Conservation (phyloP, 139 green algal species). For the Micromonas pusilla region DNA sequence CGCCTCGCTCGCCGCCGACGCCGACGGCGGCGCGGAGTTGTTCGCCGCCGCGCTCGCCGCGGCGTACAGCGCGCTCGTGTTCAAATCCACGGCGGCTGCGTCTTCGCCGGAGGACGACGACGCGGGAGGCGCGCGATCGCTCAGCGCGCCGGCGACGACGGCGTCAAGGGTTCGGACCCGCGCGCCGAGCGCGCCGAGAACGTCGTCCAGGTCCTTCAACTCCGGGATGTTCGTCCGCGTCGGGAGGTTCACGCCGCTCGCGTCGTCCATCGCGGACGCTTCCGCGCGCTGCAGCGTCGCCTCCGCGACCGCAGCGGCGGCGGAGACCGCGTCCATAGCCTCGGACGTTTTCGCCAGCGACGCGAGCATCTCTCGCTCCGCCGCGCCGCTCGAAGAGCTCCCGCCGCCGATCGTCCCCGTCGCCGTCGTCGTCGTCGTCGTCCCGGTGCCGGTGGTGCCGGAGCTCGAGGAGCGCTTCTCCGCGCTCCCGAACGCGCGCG, state of each 20-base stretch:
- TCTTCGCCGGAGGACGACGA: no score
- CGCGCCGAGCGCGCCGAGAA: neutral
- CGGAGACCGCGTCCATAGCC: neutral
- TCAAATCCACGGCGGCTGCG: neutral
- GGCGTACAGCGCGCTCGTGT: neutral
- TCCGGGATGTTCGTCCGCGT: neutral
- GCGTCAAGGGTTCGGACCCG: neutral
- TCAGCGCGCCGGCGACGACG: neutral
- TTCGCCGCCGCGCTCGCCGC: no score
- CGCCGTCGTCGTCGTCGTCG: neutral
- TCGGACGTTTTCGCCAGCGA: neutral
- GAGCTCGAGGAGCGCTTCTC: neutral
- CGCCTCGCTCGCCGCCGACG: no score
- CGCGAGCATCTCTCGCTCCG: neutral
- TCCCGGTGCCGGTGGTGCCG: no score
- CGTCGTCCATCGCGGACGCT: neutral
- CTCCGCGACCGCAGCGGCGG: neutral
- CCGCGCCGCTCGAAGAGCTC: neutral
- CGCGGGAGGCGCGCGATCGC: no score
- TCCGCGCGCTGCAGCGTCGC: neutral
- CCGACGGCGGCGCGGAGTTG: neutral
- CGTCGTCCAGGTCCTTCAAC: neutral
- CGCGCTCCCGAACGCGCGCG: no score
- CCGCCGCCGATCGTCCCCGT: neutral
- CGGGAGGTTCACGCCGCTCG: neutral